Evolutionary conservation across 345 rosid species (phyloP).

Genomic region (Fremontodendron californicum): DNA sequence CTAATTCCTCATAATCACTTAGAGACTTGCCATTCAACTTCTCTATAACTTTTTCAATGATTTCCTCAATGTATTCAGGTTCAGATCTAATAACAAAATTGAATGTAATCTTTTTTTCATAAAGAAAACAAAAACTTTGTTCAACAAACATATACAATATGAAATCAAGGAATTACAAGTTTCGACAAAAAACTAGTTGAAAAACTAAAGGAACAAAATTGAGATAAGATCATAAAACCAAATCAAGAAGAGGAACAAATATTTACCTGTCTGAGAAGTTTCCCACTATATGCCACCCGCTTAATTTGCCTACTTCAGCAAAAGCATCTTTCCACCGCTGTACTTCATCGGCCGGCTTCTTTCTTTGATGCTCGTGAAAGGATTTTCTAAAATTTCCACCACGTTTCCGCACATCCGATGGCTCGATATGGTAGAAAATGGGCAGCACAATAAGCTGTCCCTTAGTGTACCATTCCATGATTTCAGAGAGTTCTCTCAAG

Average conservation of each 20-base stretch:
- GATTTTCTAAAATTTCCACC: background rate
- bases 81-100: background rate
- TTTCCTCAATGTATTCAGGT: background rate
- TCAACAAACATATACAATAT: too few species aligned
- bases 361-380: background rate
- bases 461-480: background rate
- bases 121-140: too few species aligned
- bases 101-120: too few species aligned
- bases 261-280: background rate
- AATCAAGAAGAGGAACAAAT: too few species aligned
- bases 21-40: too few species aligned
- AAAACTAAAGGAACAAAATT: too few species aligned
- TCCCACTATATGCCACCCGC: background rate
- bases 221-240: too few species aligned
- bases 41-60: too few species aligned
- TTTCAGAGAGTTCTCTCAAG: background rate
- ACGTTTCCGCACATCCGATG: background rate
- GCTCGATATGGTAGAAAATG: background rate
- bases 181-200: too few species aligned
- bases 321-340: background rate
- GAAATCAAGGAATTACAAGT: too few species aligned
- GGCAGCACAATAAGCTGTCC: background rate
- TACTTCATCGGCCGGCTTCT: background rate
- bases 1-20: too few species aligned
- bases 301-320: background rate